These are phyloP conservation scores for Pythium brassicae DNA, from an alignment of 352 stramenopile genomes.

Conservation along the genomic window DNA sequence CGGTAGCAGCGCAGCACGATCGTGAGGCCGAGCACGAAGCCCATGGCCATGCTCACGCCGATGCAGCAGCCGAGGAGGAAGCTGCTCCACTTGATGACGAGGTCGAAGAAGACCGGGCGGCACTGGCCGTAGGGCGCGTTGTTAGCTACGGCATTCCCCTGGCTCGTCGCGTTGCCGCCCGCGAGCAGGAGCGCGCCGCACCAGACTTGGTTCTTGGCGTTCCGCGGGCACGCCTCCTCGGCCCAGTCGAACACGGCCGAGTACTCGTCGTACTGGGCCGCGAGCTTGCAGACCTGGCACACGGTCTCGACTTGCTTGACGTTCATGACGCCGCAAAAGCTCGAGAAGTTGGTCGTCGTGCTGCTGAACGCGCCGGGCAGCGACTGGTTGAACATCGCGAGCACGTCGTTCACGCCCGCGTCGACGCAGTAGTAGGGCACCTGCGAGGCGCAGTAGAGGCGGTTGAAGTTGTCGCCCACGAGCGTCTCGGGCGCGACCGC, in stretches of 20 bases:
- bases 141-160: conserved; percentile 29
- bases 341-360: conserved; percentile 44
- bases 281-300: conserved; percentile 54
- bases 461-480: conserved; percentile 69
- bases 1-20: conserved; percentile 45
- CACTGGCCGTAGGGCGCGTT: conserved; percentile 69
- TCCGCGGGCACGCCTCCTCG: conserved; percentile 45
- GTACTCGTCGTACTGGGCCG: conserved; percentile 58
- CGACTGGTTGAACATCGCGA: conserved; percentile 51
- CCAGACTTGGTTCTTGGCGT: conserved; percentile 56
- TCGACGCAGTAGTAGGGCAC: conserved; percentile 76
- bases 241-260: conserved; percentile 62
- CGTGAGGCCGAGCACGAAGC: conserved; percentile 51
- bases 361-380: conserved; percentile 32
- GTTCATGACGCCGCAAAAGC: conserved; percentile 38
- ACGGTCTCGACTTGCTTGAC: conserved; percentile 42
- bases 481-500: conserved; percentile 38
- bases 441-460: conserved; percentile 78
- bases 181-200: conserved; percentile 60
- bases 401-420: conserved; percentile 35
- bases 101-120: conserved; percentile 46
- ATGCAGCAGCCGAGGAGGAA: conserved; percentile 50
- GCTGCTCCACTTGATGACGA: conserved; percentile 70
- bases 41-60: conserved; percentile 44
- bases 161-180: conserved; percentile 12